Base-by-base conservation (phyloP, 495 filamentous ascomycete species). In the Tuber borchii region DNA sequence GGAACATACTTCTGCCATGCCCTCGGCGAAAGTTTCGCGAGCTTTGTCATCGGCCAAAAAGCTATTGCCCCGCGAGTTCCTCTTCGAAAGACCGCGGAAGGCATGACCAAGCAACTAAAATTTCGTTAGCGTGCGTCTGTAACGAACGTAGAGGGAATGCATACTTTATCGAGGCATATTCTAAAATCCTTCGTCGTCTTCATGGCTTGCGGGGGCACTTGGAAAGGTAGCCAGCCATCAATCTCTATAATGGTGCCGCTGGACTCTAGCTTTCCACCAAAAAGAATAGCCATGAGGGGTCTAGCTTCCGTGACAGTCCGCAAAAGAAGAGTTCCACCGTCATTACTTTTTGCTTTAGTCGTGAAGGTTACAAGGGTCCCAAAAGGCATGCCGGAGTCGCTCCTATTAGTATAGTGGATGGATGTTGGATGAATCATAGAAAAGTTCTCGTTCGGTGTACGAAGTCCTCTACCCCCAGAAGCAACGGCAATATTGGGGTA, bases 201-300 rank as follows among this genome's bases (percentile, higher is more conserved):
- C n/a, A 80, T 83, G 37, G 84, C 83, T 61, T 84, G 80, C 39
- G 76, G 80, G 44, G 79, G 70, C 40, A 85, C 76, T 65, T 73
- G 83, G 46, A 88, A 86, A 5, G 85, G 84, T 45, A 89, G 75
- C 88, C 88, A 89, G 44, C 79, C 82, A 73, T 88, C 87, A 73
- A 89, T 84, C 69, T 84, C 80, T 17, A 89, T 20, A 22, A 77
- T 82, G 26, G 84, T 81, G 51, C 73, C 74, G 22, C 77, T 74
- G 26, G 73, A 73, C 39, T 73, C 69, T n/a, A 88, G 77, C 43
- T 77, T 81, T n/a, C 88, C 87, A 43, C 88, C 88, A 71, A 90
- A 89, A 37, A 90, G 82, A 51, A 82, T 79, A 1, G 87, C 85
- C 43, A 83, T 83, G 3, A 89, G 80, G 1, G 87, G 85, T 34